A percentile compares a stretch with the other conserved stretches of the same genome.
phyloP scores from a whole-genome alignment of 1,284 basidiomycete genomes.

The Rhodotorula sp. region DNA sequence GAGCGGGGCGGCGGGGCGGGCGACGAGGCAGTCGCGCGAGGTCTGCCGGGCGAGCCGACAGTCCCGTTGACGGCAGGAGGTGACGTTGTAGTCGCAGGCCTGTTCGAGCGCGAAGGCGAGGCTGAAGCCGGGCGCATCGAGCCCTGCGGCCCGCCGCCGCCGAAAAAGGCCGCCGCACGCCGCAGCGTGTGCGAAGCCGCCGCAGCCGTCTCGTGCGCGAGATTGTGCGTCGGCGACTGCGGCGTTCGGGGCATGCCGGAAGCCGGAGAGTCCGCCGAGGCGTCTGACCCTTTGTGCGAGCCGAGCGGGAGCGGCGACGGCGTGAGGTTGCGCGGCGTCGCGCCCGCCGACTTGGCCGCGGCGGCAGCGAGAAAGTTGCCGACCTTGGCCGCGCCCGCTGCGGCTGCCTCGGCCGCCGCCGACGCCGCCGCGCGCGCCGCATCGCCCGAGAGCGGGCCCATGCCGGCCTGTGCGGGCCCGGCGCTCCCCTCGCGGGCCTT shows the following conservation, averaged over 20 bases:
- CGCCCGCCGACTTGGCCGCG: neutral
- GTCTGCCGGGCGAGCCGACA: neutral
- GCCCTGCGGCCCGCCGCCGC: neutral
- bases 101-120: neutral
- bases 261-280: neutral
- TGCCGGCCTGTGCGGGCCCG: neutral
- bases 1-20: conserved; percentile 4
- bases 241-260: neutral
- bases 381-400: conserved; percentile 21
- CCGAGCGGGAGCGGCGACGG: conserved; percentile 1
- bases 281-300: neutral
- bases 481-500: conserved; percentile 12
- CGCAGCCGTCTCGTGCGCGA: conserved; percentile 20
- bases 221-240: conserved; percentile 5
- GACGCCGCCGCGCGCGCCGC: conserved; percentile 12
- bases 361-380: conserved; percentile 27
- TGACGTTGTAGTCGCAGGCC: neutral
- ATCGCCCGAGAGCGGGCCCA: neutral
- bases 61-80: neutral
- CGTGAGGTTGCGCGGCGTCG: neutral
- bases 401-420: conserved; percentile 7
- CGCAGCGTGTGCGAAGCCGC: conserved; percentile 21
- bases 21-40: neutral
- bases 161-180: conserved; percentile 22
- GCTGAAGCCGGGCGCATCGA: neutral